Base-by-base conservation (phyloP, 306 rosid genomes). In the Geum urbanum region DNA sequence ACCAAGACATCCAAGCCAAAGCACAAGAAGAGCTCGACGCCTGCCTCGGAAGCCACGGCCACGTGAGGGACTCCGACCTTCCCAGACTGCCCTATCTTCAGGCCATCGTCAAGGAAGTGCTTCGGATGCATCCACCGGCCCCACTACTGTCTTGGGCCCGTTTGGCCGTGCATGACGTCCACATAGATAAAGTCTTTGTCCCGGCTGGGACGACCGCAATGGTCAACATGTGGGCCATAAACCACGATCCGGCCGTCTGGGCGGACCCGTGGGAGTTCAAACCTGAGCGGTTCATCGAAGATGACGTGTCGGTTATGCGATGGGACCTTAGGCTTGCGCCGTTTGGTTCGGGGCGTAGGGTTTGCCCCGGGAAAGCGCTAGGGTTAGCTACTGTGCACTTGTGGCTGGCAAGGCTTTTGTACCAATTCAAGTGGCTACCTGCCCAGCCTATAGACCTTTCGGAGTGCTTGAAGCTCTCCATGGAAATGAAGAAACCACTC, bases 121-220 rank as follows among this genome's bases (percentile, higher is more conserved):
- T 92, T 9, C 77, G 98, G 0, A 39, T 90, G 16, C 97, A 92
- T 79, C 98, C 97, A 0, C 98, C 98, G 0, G 98, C 97, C 19
- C 98, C 98, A 39, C 57, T 92, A 12, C 86, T 90, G n/a, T 92
- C 98, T 0, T 92, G 98, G 98, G 98, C 98, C 50, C 96, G 98
- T 0, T 79, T 92, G 0, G 86, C 98, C 0, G 45, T 84, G 75
- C 91, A 86, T 0, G 97, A 90, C 1, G 86, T 78, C 59, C 84
- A 90, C 8, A 80, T 92, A 9, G 97, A 82, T 59, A 90, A 90
- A 65, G 41, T 76, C 16, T 43, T 81, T 2, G 81, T 92, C 41
- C 98, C 98, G 24, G 96, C 86, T 51, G 98, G 98, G 72, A 92
- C 98, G 1, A 88, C 97, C 0, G 91, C 97, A 24, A 90, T 90